Conservation (phyloP, 1,284 basidiomycete species). For the Malassezia vespertilionis region DNA sequence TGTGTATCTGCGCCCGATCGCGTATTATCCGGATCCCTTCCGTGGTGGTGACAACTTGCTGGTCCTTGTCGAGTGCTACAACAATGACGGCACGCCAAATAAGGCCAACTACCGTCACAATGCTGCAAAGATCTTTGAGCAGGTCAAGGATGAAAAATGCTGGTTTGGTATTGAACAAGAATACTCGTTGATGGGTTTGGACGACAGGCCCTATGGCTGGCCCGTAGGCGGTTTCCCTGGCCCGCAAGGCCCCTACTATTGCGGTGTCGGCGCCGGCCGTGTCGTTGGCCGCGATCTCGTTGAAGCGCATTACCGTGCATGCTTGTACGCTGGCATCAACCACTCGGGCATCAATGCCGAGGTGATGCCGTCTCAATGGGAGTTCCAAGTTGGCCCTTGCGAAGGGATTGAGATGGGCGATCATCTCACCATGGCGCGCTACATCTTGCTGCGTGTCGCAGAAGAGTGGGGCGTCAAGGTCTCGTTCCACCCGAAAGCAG, state of each 20-base stretch:
- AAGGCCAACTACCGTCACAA: slow-evolving; percentile 67
- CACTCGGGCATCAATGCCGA: slow-evolving; percentile 99
- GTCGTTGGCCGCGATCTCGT: slow-evolving; percentile 97
- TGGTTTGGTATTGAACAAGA: slow-evolving; percentile 99
- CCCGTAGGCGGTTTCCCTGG: slow-evolving; percentile 85
- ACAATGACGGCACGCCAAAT: slow-evolving; percentile 97
- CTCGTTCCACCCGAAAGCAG: slow-evolving; percentile 97
- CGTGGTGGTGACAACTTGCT: slow-evolving; percentile 66
- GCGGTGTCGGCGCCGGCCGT: slow-evolving; percentile 96
- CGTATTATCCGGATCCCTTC: slow-evolving; percentile 99
- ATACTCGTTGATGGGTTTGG: slow-evolving; percentile 91
- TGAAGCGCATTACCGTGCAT: slow-evolving; percentile 94
- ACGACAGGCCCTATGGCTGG: slow-evolving; percentile 88
- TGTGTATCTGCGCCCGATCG: slow-evolving; percentile 89
- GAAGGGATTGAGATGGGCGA: slow-evolving; percentile 97
- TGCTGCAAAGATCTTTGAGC: slow-evolving; percentile 42
- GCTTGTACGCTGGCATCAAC: slow-evolving; percentile 91
- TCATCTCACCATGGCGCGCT: slow-evolving; percentile 50
- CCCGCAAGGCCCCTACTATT: slow-evolving; percentile 99
- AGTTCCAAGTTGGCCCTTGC: slow-evolving; percentile 98
- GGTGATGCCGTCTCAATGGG: slow-evolving; percentile 99
- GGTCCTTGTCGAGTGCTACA: slow-evolving; percentile 74
- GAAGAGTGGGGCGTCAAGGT: slow-evolving; percentile 96
- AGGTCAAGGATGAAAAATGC: slow-evolving; percentile 52
- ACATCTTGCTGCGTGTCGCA: slow-evolving; percentile 52